phyloP scores from a whole-genome alignment of 352 stramenopile genomes.

The Hyaloperonospora brassicae region DNA sequence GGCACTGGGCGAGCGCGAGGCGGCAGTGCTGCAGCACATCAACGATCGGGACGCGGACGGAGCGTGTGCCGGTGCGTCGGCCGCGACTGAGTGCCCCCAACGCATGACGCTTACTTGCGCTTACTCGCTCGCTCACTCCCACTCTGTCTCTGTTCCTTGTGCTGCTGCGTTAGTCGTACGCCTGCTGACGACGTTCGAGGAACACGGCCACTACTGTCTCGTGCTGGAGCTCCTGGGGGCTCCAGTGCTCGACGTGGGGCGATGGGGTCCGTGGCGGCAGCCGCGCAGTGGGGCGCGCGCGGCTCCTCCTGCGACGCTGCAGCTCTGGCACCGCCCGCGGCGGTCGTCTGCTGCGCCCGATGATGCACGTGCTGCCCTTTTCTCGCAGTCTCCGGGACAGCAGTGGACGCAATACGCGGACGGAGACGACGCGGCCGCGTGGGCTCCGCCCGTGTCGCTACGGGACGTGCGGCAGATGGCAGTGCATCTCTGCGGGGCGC shows the following conservation, averaged over 20 bases:
- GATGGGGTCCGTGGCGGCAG: conserved; percentile 88
- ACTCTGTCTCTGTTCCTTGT: not conserved
- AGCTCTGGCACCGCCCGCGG: conserved; percentile 20
- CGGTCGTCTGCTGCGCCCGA: conserved; percentile 10
- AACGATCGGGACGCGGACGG: conserved; percentile 28
- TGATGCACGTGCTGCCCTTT: not conserved
- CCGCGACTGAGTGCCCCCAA: not conserved
- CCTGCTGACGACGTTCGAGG: conserved; percentile 47
- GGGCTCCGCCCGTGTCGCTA: conserved; percentile 27
- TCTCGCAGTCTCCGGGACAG: conserved; percentile 10
- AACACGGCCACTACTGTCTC: conserved; percentile 49
- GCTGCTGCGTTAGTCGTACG: conserved; percentile 32
- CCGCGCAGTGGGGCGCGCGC: conserved; percentile 46
- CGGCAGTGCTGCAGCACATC: conserved; percentile 32
- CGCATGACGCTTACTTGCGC: not conserved
- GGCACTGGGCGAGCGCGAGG: conserved; percentile 53
- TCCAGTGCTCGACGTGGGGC: conserved; percentile 90
- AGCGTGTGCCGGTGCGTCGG: conserved; percentile 37
- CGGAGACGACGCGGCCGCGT: conserved; percentile 1
- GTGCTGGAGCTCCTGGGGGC: conserved; percentile 60
- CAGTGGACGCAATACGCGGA: conserved; percentile 3
- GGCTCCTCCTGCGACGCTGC: conserved; percentile 3
- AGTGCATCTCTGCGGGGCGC: conserved; percentile 52
- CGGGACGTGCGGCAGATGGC: conserved; percentile 42
- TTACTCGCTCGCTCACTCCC: not conserved